Base-by-base conservation (phyloP, 495 filamentous ascomycete genomes). In the Aspergillus incahuasiensis region DNA sequence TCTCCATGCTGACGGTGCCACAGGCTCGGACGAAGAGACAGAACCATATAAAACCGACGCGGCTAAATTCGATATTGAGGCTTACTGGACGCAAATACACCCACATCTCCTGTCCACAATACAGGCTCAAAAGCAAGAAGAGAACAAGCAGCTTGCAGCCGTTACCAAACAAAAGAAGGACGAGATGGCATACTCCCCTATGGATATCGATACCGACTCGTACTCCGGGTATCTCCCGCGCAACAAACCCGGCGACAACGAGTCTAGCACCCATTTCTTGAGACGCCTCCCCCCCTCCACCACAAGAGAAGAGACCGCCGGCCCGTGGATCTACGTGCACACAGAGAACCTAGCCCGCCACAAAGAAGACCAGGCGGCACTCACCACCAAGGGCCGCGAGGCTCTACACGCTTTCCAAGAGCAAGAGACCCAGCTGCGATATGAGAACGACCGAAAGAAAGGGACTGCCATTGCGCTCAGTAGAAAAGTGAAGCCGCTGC, bases 271-370 rank as follows among this genome's bases (percentile, higher is more conserved):
- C 9, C 68, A 77, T 0, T 95, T 95, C 57, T 66, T 91, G 3
- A 55, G 68, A 4, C 85, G 89, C 12, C 72, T 90, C 0, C 83
- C 85, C 5, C 89, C 87, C 1, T 80, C 80, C 3, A 84, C 73
- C 6, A 86, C 84, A 1, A 57, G 63, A 8, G 20, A 54, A 20
- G 62, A 61, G 2, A 53, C 52, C 1, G 55, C 56, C 3, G 74
- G 78, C 1, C 78, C 77, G 1, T 94, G 88, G 86, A 86, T 95
- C 38, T 87, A 76, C 72, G 77, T 85, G 52, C 67, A 15, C 86
- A 87, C 62, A 86, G 0, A 6, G 4, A 40, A 2, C 24, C 15
- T 18, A 1, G 1, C 3, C 1, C 15, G 19, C 5, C 50, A 54
- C 39, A 61, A 66, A 51, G 69, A 77, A 18, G 54, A 74, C 6